Evolutionary conservation across 1,139 yeast genomes (phyloP), one percentile per base, ranked within the genome.

Genomic region (Kodamaea fungicola): DNA sequence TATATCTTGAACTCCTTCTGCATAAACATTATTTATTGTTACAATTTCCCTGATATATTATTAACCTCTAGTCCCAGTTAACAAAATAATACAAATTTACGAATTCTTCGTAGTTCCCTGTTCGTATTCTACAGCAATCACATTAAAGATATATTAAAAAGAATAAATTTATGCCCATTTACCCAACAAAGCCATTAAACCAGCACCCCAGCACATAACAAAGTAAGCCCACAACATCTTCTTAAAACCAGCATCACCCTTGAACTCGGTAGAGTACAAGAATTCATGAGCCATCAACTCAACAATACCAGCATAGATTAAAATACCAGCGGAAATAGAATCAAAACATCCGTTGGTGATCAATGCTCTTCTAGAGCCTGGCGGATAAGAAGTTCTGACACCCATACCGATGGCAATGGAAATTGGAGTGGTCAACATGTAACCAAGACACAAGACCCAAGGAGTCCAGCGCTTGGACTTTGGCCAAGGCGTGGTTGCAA

Each of bases 261-360:
- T 72, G 52, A 78, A 76, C 50, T 79, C 80, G 40, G 75, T 73
- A 23, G 84, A 72, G 58, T 76, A 87, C 51, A 89, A 67, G 61
- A 88, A 89, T 54, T 89, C 96, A 51, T 84, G 89, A 4, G 95
- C 96, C 79, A 89, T 76, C 51, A 89, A 71, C 62, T 89, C 96
- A 12, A 88, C 89, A 41, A 88, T 65, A 49, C 95, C 95, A 12
- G 95, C 84, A 62, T 88, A 89, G 28, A 88, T 62, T 57, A 89
- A 71, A 42, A 89, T 83, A 38, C 97, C 97, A 0, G 96, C 78
- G 8, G 95, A 85, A 30, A 89, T 71, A 5, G 96, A 64, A 61
- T 89, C 96, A 51, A 88, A 82, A 6, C 80, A 72, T 47, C 96
- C 97, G 49, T 78, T 81, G 13, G 87, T 74, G 43, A 88, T 76